phyloP scores from a whole-genome alignment of 129 eudicot genomes.

The Artemisia argyi region DNA sequence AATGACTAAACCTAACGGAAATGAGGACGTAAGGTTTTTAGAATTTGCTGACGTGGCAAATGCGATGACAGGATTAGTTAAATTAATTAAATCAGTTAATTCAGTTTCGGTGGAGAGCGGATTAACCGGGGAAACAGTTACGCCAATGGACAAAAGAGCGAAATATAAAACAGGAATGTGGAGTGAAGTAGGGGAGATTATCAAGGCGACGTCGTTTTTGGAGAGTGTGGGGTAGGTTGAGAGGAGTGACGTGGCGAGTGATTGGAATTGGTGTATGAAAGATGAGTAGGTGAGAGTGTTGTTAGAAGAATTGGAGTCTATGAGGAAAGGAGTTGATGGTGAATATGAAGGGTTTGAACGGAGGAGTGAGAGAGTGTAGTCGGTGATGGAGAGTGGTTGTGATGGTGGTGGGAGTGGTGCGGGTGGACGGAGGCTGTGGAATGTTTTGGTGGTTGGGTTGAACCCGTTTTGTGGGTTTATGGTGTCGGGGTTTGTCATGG shows the following conservation, averaged over 20 bases:
- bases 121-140: slow-evolving; percentile 72
- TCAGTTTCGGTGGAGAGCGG: slow-evolving; percentile 73
- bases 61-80: slow-evolving; percentile 53
- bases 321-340: slow-evolving; percentile 50
- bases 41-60: slow-evolving; percentile 49
- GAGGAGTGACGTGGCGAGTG: slow-evolving; percentile 52
- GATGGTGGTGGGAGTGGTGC: slow-evolving; percentile 63
- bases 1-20: slow-evolving; percentile 30
- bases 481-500: slow-evolving; percentile 50
- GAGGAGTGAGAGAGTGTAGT: slow-evolving; percentile 58
- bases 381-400: slow-evolving; percentile 57
- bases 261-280: slow-evolving; percentile 54
- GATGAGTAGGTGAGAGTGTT: slow-evolving; percentile 54
- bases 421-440: slow-evolving; percentile 56
- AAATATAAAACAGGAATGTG: slow-evolving; percentile 73
- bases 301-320: slow-evolving; percentile 72
- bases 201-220: slow-evolving; percentile 55
- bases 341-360: slow-evolving; percentile 36
- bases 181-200: slow-evolving; percentile 62
- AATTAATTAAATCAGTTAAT: slow-evolving; percentile 52
- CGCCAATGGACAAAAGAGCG: slow-evolving; percentile 69
- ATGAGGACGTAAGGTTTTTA: slow-evolving; percentile 41
- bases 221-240: slow-evolving; percentile 43
- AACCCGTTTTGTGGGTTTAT: slow-evolving; percentile 57
- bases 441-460: slow-evolving; percentile 51